Base-by-base conservation (phyloP, 768 basidiomycete species). In the Macrolepiota dolichaula region DNA sequence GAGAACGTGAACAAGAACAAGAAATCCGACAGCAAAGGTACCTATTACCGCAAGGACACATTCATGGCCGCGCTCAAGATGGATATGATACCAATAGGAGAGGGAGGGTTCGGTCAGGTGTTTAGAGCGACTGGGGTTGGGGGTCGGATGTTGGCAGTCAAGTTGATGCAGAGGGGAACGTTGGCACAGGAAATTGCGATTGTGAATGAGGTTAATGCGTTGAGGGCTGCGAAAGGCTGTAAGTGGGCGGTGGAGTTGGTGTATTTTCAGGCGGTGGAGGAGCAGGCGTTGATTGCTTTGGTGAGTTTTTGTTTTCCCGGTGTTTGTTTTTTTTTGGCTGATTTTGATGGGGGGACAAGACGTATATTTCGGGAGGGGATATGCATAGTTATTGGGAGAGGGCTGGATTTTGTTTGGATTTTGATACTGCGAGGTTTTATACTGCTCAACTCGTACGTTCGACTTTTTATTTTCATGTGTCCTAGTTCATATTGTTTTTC, bases 341-440 rank as follows among this genome's bases (percentile, higher is more conserved):
- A 7, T 7, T 10, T 17, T 44, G 42, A n/a, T n/a, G n/a, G n/a
- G n/a, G 42, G 19, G 3, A 7, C 3, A n/a, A 51, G 57, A 51
- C 57, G 9, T 59, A 59, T 40, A 15, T 59, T 2, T 50, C 57
- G 4, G 37, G 49, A 27, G 57, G 57, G 17, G 57, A 59, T 42
- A 59, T 59, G 57, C 57, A 59, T 40, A 59, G 24, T 29, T 59
- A 59, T 47, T 59, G 57, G 57, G 50, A 59, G 24, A 36, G 50
- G 13, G 40, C 57, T 38, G 50, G 49, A 1, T 59, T 40, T 29
- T 59, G 37, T 25, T 51, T 59, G 25, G 57, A 51, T 7, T n/a
- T 59, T 15, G 50, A 40, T 17, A 59, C 37, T 3, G 57, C 57
- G 22, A 50, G 29, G n/a, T 59, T 59, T 22, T 59, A 59, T 51